A percentile compares a stretch with the other conserved stretches of the same genome.
Conservation (phyloP, 2,329 filamentous ascomycete genomes). For the Alternaria sp. region DNA sequence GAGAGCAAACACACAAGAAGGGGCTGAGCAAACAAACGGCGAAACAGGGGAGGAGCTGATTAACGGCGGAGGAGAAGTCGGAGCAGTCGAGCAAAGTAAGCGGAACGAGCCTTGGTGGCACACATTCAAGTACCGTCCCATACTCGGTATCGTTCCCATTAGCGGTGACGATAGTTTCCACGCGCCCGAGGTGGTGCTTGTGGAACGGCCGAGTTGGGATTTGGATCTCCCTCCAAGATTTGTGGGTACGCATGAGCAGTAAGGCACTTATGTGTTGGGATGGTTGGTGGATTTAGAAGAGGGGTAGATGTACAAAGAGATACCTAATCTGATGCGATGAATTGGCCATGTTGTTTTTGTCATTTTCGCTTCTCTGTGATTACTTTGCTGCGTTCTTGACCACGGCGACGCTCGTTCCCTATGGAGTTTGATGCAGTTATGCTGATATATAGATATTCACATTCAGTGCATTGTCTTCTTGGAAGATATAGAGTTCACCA, state of each 20-base stretch:
- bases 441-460: not conserved
- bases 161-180: slow-evolving; percentile 48
- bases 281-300: not conserved
- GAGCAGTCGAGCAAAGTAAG: slow-evolving; percentile 28
- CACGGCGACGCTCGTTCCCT: not conserved
- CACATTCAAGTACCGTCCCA: slow-evolving; percentile 93
- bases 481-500: not conserved
- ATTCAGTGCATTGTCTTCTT: not conserved
- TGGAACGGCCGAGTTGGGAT: slow-evolving; percentile 87
- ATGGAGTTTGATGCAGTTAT: not conserved
- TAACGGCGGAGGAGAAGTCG: slow-evolving; percentile 20
- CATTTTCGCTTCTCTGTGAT: not conserved
- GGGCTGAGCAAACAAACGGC: slow-evolving; percentile 21
- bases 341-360: not conserved
- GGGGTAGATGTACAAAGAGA: not conserved
- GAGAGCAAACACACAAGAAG: slow-evolving; percentile 30
- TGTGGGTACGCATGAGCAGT: slow-evolving; percentile 46
- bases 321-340: slow-evolving; percentile 4
- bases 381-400: not conserved
- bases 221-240: slow-evolving; percentile 76
- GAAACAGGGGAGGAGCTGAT: slow-evolving; percentile 14
- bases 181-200: slow-evolving; percentile 78
- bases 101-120: slow-evolving; percentile 66
- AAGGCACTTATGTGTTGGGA: not conserved
- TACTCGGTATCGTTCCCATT: slow-evolving; percentile 75